These are phyloP conservation scores for Myrica gale DNA, from an alignment of 306 rosid genomes.

Conservation along the genomic window DNA sequence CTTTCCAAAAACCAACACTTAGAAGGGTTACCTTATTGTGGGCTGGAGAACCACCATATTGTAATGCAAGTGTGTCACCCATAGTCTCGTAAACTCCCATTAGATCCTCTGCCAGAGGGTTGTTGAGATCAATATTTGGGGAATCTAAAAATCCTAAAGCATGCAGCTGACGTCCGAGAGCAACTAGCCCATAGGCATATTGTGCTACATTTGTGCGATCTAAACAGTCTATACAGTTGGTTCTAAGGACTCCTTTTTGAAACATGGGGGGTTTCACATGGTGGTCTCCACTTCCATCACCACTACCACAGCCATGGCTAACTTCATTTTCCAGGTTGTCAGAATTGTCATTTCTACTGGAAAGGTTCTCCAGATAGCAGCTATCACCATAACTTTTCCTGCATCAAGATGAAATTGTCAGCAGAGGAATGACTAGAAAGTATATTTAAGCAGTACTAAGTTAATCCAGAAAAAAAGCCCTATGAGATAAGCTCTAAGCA, in stretches of 20 bases:
- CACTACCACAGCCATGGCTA: slow-evolving; percentile 26
- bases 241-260: slow-evolving; percentile 87
- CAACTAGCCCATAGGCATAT: slow-evolving; percentile 79
- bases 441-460: slow-evolving; percentile 13
- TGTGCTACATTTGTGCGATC: slow-evolving; percentile 99
- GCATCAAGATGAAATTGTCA: slow-evolving; percentile 32
- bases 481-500: background rate
- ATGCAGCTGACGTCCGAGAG: slow-evolving; percentile 73
- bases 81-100: slow-evolving; percentile 81
- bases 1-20: background rate
- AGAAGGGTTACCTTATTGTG: slow-evolving; percentile 81
- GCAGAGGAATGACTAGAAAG: slow-evolving; percentile 8
- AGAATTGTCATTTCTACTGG: slow-evolving; percentile 38
- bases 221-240: slow-evolving; percentile 95
- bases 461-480: background rate
- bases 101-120: slow-evolving; percentile 75
- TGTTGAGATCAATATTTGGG: slow-evolving; percentile 56
- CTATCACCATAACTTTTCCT: slow-evolving; percentile 47
- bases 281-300: slow-evolving; percentile 33
- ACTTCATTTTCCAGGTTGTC: slow-evolving; percentile 42
- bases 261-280: slow-evolving; percentile 39
- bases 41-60: slow-evolving; percentile 97
- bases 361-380: slow-evolving; percentile 40
- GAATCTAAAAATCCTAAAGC: slow-evolving; percentile 59
- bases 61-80: slow-evolving; percentile 91